Evolutionary conservation across 2,329 filamentous ascomycete species (phyloP).

Genomic region (Cercospora zeae-maydis): DNA sequence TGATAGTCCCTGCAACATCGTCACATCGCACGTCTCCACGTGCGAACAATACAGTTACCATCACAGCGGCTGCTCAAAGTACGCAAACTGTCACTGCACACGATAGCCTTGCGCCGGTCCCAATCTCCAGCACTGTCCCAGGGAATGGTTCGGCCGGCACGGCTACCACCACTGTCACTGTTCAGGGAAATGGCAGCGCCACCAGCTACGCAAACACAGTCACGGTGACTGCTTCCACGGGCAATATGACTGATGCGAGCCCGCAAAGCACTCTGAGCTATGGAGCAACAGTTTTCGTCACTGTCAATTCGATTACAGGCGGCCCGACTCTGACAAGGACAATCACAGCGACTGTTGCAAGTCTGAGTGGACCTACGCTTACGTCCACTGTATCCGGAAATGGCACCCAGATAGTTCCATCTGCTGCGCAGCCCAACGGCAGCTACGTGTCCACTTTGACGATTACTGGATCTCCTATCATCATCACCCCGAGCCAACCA

Average conservation of each 20-base stretch:
- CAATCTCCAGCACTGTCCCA: neutral
- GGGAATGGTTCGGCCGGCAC: neutral
- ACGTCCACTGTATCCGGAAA: conserved; percentile 17
- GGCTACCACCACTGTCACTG: conserved; percentile 6
- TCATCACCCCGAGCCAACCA: neutral
- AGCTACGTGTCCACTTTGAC: conserved; percentile 16
- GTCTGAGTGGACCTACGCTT: conserved; percentile 8
- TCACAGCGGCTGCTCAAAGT: neutral
- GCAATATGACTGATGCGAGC: neutral
- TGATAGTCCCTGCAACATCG: neutral
- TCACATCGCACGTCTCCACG: neutral
- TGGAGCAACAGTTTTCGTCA: conserved; percentile 14
- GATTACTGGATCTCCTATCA: conserved; percentile 9
- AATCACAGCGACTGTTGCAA: conserved; percentile 9
- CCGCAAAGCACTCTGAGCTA: conserved; percentile 8
- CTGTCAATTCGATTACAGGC: conserved; percentile 6
- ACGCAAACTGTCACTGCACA: neutral
- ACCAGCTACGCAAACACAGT: conserved; percentile 14
- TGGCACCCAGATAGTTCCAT: conserved; percentile 4
- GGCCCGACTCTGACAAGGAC: conserved; percentile 11
- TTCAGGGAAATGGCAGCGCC: conserved; percentile 6
- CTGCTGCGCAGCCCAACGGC: conserved; percentile 3
- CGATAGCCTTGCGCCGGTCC: neutral
- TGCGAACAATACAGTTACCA: neutral
- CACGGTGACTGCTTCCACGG: conserved; percentile 4